phyloP scores from a whole-genome alignment of 805 yeast genomes.

The Pachysolen tannophilus region DNA sequence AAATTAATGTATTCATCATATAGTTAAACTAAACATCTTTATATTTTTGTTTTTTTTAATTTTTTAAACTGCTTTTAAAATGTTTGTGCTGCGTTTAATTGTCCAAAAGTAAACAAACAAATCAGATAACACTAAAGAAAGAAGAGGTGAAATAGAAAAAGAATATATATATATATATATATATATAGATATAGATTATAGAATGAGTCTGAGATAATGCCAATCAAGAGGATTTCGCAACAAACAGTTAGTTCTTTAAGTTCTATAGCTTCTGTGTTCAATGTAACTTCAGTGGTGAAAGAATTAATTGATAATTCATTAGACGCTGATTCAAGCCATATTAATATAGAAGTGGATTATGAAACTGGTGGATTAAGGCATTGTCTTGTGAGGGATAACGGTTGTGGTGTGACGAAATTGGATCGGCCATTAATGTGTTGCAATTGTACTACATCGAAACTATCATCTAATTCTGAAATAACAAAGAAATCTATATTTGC shows the following conservation, averaged over 20 bases:
- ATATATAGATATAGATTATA: no score
- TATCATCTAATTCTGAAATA: slow-evolving; percentile 22
- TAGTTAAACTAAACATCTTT: no score
- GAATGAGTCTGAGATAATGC: slow-evolving; percentile 3
- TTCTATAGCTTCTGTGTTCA: slow-evolving; percentile 23
- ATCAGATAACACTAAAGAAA: no score
- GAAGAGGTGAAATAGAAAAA: no score
- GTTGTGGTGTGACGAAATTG: slow-evolving; percentile 24
- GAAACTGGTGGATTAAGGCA: slow-evolving; percentile 26
- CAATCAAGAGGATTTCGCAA: slow-evolving; percentile 16
- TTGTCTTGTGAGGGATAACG: slow-evolving; percentile 30
- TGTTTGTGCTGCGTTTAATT: no score
- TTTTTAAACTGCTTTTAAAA: no score
- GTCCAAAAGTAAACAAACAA: no score
- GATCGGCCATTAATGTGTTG: slow-evolving; percentile 28
- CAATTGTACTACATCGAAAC: slow-evolving; percentile 35
- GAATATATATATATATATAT: no score
- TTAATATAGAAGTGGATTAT: slow-evolving; percentile 29
- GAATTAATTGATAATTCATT: slow-evolving; percentile 34
- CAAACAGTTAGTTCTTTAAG: slow-evolving; percentile 15
- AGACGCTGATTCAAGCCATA: slow-evolving; percentile 25
- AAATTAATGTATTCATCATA: no score
- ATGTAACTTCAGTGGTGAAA: slow-evolving; percentile 28
- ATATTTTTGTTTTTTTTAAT: no score
- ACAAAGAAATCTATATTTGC: slow-evolving; percentile 1